Conservation (phyloP, 768 basidiomycete genomes). For the Boletus reticulatus region DNA sequence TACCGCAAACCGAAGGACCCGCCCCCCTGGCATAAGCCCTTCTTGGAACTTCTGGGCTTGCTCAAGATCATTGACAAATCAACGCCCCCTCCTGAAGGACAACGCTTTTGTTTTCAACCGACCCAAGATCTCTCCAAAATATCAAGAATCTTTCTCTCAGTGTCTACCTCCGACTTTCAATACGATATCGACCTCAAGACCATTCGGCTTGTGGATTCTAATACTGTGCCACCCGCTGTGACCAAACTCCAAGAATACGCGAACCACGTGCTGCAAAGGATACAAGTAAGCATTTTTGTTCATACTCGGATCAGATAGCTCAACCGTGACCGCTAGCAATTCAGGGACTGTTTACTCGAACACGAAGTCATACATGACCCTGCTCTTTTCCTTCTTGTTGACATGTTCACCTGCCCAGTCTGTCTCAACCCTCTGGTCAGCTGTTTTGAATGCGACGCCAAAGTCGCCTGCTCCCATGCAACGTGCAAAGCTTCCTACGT, state of each 20-base stretch:
- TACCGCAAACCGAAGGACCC: background rate
- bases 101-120: constrained; percentile 14
- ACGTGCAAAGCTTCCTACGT: background rate
- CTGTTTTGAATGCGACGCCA: constrained; percentile 11
- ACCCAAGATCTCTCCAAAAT: constrained; percentile 10
- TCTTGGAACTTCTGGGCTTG: constrained; percentile 9
- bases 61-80: constrained; percentile 2
- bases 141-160: constrained; percentile 10
- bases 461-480: background rate
- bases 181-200: constrained; percentile 12
- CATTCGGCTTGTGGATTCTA: background rate
- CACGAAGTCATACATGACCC: background rate
- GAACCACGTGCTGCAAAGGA: constrained; percentile 1
- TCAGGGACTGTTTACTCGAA: constrained; percentile 7
- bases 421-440: background rate
- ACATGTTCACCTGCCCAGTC: constrained; percentile 16
- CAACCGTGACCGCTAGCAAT: constrained; percentile 4
- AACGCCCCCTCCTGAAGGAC: background rate
- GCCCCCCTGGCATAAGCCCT: constrained; percentile 8
- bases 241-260: constrained; percentile 12
- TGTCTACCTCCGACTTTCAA: background rate
- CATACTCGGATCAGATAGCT: background rate
- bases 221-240: background rate
- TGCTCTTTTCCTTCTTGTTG: background rate
- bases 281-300: background rate